phyloP scores from a whole-genome alignment of 352 stramenopile genomes.

The Phytophthora podocarpi region DNA sequence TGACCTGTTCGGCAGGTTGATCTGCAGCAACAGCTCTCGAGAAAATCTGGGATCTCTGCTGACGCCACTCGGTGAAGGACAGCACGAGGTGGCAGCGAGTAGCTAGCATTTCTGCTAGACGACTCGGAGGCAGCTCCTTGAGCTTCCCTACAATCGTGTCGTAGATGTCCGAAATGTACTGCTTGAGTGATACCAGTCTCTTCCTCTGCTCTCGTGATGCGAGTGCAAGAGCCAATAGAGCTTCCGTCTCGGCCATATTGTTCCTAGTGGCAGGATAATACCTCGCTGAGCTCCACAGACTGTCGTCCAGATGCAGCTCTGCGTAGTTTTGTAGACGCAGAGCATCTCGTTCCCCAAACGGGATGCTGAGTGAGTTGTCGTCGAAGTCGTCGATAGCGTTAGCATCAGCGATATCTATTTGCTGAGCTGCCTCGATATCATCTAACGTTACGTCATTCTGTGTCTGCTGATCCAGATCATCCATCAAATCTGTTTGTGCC shows the following conservation, averaged over 20 bases:
- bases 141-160: conserved; percentile 63
- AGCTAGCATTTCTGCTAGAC: conserved; percentile 34
- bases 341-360: conserved; percentile 28
- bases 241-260: conserved; percentile 10
- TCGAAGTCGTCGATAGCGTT: not conserved
- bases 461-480: conserved; percentile 9
- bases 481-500: conserved; percentile 3
- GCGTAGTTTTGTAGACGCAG: conserved; percentile 33
- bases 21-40: conserved; percentile 22
- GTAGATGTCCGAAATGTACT: conserved; percentile 76
- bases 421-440: not conserved
- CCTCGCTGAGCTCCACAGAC: conserved; percentile 36
- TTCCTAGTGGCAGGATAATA: conserved; percentile 32
- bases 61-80: conserved; percentile 51
- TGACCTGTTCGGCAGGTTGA: conserved; percentile 10
- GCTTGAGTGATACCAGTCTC: conserved; percentile 54
- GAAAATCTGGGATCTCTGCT: conserved; percentile 26
- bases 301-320: conserved; percentile 41
- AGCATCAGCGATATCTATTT: not conserved
- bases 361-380: conserved; percentile 3
- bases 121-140: conserved; percentile 31
- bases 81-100: conserved; percentile 49
- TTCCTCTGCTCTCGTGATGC: conserved; percentile 58
- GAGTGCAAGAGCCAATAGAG: conserved; percentile 33
- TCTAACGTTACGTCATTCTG: conserved; percentile 1